Evolutionary conservation across 139 green algal species (phyloP).

Genomic region (Nannochloris sp.): DNA sequence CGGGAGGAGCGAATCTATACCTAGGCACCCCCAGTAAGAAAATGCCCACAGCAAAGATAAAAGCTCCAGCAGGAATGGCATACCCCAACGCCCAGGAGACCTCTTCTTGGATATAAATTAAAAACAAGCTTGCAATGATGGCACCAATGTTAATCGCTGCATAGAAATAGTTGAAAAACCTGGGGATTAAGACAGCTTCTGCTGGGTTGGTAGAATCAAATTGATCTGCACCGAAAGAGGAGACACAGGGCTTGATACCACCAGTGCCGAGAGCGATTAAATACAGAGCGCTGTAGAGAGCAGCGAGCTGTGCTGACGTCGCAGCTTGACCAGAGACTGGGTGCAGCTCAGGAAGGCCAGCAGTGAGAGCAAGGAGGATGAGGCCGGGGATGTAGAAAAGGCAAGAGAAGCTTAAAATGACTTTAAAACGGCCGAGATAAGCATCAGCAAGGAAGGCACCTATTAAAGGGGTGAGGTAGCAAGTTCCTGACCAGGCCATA

Average conservation of each 20-base stretch:
- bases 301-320: constrained; percentile 2
- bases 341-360: background rate
- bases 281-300: constrained; percentile 46
- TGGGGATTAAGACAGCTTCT: constrained; percentile 54
- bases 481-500: constrained; percentile 74
- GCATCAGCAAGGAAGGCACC: constrained; percentile 85
- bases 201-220: constrained; percentile 68
- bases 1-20: constrained; percentile 49
- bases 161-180: constrained; percentile 96
- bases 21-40: constrained; percentile 46
- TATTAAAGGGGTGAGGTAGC: constrained; percentile 88
- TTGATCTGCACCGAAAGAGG: constrained; percentile 88
- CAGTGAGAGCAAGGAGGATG: background rate
- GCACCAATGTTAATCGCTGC: constrained; percentile 87
- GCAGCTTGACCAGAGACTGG: background rate
- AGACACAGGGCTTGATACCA: constrained; percentile 96
- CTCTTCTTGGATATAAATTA: constrained; percentile 35
- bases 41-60: constrained; percentile 55
- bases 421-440: constrained; percentile 79
- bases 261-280: constrained; percentile 88
- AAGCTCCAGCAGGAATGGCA: constrained; percentile 63
- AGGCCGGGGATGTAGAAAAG: background rate
- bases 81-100: constrained; percentile 73
- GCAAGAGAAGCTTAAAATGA: constrained; percentile 81
- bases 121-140: constrained; percentile 52